phyloP scores from a whole-genome alignment of 2,329 filamentous ascomycete species.

The Aspergillus quadrilineatus region DNA sequence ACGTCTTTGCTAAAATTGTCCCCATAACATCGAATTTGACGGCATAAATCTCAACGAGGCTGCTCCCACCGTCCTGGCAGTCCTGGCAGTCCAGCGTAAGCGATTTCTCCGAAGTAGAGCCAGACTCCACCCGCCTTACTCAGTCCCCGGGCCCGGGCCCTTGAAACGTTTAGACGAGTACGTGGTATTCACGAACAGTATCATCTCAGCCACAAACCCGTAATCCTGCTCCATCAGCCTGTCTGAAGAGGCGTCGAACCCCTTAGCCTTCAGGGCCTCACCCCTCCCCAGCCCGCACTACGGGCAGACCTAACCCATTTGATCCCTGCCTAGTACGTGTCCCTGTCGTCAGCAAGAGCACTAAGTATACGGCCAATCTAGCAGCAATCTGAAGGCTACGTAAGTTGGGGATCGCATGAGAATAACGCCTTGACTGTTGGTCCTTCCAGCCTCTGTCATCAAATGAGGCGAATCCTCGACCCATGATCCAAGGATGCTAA shows the following conservation, averaged over 20 bases:
- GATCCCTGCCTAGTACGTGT: slow-evolving; percentile 22
- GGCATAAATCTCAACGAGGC: neutral
- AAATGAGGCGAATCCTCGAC: neutral
- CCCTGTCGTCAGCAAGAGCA: slow-evolving; percentile 21
- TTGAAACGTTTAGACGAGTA: slow-evolving; percentile 9
- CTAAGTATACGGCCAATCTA: neutral
- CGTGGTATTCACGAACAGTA: slow-evolving; percentile 12
- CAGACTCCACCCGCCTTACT: slow-evolving; percentile 12
- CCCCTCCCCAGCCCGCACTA: slow-evolving; percentile 3
- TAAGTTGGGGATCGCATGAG: neutral
- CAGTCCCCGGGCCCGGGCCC: slow-evolving; percentile 3
- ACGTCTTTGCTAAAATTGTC: neutral
- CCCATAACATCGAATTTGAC: neutral
- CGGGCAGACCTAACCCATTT: slow-evolving; percentile 17
- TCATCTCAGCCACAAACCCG: slow-evolving; percentile 10
- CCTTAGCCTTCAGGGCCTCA: slow-evolving; percentile 19
- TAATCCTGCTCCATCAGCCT: neutral
- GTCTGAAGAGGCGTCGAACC: slow-evolving; percentile 7
- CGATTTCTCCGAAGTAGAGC: slow-evolving; percentile 12
- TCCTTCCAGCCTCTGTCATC: too few relatives aligned
- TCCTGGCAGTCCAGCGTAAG: neutral
- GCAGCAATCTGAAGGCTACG: neutral
- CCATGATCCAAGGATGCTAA: neutral
- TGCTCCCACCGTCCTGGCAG: neutral
- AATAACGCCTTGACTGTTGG: neutral